Percentiles rank a stretch among this genome's conserved stretches.
These are phyloP conservation scores for Aspergillus incahuasiensis DNA, from an alignment of 495 filamentous ascomycete species.

Conservation along the genomic window DNA sequence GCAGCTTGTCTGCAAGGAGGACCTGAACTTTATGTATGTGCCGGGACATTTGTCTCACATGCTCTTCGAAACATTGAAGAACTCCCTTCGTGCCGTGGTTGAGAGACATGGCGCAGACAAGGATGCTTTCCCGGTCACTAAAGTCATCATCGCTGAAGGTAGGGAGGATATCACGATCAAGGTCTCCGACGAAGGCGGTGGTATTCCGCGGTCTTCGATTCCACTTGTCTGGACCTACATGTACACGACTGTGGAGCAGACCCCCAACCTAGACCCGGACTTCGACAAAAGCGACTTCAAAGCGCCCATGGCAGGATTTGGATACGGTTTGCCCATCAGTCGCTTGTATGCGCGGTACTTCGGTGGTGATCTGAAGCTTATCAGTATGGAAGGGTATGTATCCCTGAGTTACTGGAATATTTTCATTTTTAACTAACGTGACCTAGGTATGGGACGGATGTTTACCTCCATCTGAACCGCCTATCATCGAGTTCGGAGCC, in stretches of 20 bases:
- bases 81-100: constrained; percentile 92
- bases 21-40: constrained; percentile 98
- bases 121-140: constrained; percentile 92
- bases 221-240: constrained; percentile 99
- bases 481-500: constrained; percentile 94
- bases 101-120: constrained; percentile 93
- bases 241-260: constrained; percentile 97
- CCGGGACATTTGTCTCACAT: constrained; percentile 97
- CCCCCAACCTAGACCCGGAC: constrained; percentile 89
- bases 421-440: constrained; percentile 6
- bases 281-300: constrained; percentile 99
- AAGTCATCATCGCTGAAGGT: constrained; percentile 94
- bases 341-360: constrained; percentile 95
- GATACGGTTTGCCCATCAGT: constrained; percentile 91
- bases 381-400: constrained; percentile 97
- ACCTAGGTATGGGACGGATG: constrained; percentile 89
- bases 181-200: constrained; percentile 91
- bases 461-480: constrained; percentile 95
- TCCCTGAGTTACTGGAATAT: background rate
- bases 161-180: constrained; percentile 99
- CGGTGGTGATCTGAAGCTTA: constrained; percentile 92
- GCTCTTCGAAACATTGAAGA: constrained; percentile 99
- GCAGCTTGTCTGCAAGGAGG: constrained; percentile 88
- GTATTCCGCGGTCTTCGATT: constrained; percentile 85
- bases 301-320: constrained; percentile 97